Evolutionary conservation across 1,284 basidiomycete genomes (phyloP).

Genomic region (Puccinia coronata): DNA sequence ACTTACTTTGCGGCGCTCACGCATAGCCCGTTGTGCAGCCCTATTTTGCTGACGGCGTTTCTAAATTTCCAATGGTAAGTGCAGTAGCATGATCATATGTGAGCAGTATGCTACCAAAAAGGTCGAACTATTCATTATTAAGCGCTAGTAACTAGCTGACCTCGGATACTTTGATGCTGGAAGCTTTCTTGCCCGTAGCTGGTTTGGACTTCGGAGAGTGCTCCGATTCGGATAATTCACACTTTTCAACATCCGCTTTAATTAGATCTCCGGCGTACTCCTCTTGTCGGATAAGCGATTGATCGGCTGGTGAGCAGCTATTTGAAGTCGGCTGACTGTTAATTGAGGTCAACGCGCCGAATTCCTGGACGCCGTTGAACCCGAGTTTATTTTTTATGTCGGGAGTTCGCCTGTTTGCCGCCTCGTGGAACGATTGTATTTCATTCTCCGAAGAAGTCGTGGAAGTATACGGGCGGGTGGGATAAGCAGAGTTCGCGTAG

Average conservation of each 20-base stretch:
- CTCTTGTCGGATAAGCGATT: background rate
- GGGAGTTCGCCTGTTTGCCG: background rate
- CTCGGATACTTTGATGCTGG: conserved; percentile 21
- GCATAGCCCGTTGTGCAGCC: conserved; percentile 39
- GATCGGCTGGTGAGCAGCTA: background rate
- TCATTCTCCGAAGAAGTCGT: conserved; percentile 17
- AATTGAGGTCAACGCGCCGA: background rate
- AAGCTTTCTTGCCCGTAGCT: conserved; percentile 15
- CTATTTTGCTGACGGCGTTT: conserved; percentile 39
- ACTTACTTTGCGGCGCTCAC: conserved; percentile 41
- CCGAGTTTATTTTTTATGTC: background rate
- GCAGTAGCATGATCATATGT: background rate
- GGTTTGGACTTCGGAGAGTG: background rate
- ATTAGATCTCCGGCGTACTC: conserved; percentile 7
- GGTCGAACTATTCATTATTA: background rate
- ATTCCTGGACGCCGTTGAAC: background rate
- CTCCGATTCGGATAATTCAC: background rate
- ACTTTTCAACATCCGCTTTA: background rate
- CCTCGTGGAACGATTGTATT: background rate
- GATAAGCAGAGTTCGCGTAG: background rate
- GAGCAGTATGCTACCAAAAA: too few relatives aligned
- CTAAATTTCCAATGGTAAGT: background rate
- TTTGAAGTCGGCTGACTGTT: background rate
- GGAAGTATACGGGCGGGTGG: background rate
- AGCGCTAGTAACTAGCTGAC: background rate